Conservation (phyloP, 768 basidiomycete species). For the Hygrophorus russula region DNA sequence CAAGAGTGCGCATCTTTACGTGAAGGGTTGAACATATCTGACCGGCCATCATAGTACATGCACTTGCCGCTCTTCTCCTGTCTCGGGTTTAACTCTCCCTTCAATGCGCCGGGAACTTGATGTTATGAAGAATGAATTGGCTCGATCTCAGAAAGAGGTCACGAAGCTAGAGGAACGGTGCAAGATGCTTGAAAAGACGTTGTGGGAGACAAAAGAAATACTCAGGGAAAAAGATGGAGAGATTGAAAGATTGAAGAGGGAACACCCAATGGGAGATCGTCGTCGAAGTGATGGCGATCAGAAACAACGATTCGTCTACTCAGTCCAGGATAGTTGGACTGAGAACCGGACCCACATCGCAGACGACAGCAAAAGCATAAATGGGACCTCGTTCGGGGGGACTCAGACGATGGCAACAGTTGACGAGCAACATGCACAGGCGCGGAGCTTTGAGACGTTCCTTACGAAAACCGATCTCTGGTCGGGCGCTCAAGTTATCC, state of each 20-base stretch:
- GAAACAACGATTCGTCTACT: background rate
- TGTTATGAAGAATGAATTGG: slow-evolving; percentile 41
- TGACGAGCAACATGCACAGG: slow-evolving; percentile 48
- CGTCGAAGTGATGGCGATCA: slow-evolving; percentile 1
- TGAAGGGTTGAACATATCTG: slow-evolving; percentile 34
- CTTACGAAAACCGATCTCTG: slow-evolving; percentile 64
- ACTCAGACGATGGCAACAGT: slow-evolving; percentile 7
- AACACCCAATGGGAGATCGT: slow-evolving; percentile 15
- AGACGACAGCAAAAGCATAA: background rate
- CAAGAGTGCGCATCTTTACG: slow-evolving; percentile 34
- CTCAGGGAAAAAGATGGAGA: slow-evolving; percentile 49
- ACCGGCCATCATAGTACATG: slow-evolving; percentile 19
- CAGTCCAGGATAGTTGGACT: background rate
- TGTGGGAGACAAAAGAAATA: slow-evolving; percentile 54
- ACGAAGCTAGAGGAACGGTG: slow-evolving; percentile 51
- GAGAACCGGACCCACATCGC: background rate
- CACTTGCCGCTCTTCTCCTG: slow-evolving; percentile 30
- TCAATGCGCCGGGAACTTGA: slow-evolving; percentile 48
- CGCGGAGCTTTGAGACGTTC: slow-evolving; percentile 51
- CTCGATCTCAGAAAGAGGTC: slow-evolving; percentile 41
- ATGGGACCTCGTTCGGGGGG: background rate
- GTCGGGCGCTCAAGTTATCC: slow-evolving; percentile 71
- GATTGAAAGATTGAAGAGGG: slow-evolving; percentile 39
- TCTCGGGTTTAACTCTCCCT: slow-evolving; percentile 30
- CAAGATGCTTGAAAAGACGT: slow-evolving; percentile 47